Base-by-base conservation (phyloP, 495 filamentous ascomycete species). In the Thermothielavioides terrestris region DNA sequence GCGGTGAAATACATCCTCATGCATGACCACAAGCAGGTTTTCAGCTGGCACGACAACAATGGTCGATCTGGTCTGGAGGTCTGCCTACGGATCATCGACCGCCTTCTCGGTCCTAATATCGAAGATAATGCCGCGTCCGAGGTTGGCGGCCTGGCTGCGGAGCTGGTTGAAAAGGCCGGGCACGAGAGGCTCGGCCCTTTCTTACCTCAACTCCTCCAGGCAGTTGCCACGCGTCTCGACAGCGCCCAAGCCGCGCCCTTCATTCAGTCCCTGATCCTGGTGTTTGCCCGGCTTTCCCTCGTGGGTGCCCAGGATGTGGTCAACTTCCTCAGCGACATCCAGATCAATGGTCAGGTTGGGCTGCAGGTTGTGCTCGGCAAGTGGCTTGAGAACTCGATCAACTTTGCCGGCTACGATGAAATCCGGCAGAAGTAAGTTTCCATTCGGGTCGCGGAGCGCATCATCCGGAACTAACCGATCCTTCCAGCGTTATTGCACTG, bases 381-480 rank as follows among this genome's bases (percentile, higher is more conserved):
- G 66, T 98, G 92, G 92, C 75, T 97, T 0, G 91, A 95, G 66
- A 92, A 96, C 66, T 95, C 89, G 3, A 78, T 92, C 68, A 94
- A 84, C 63, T 97, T 98, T 66, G 87, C 88, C 7, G 92, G 92
- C 17, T 98, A 96, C 58, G 89, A 96, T 57, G 90, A 95, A 64
- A 97, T 95, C 58, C 75, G 89, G 57, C 89, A 95, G 63, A 98
- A 97, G 84, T 88, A 68, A 64, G 78, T 68, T 15, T 12, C 14
- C 8, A n/a, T 41, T 30, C 17, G 4, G 30, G 28, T 14, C 2
- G 23, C 26, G 17, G 14, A n/a, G 26, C 0, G 11, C 11, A 20
- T 26, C 26, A 25, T 17, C 9, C 3, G 27, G 6, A n/a, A 12
- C 3, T 22, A 0, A 30, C 71, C 80, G 66, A 78, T 52, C 1